A percentile compares a stretch with the other conserved stretches of the same genome.
Conservation (phyloP, 2,329 filamentous ascomycete species). For the Ascochyta rabiei region DNA sequence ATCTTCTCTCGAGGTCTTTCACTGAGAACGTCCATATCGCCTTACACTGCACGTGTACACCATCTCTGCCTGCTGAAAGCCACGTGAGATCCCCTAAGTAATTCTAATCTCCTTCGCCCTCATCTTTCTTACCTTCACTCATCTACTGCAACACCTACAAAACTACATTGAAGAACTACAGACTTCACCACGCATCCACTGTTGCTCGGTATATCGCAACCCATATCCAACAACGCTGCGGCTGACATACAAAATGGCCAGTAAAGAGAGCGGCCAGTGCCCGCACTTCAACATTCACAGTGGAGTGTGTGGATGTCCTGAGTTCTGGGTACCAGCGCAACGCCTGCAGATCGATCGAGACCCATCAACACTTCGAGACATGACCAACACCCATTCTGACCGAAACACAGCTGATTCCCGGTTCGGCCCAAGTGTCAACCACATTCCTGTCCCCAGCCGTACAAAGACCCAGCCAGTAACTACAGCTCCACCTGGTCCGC, state of each 20-base stretch:
- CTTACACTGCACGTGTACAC: neutral
- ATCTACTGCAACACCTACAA: neutral
- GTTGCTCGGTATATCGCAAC: neutral
- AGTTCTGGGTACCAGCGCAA: slow-evolving; percentile 25
- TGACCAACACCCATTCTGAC: neutral
- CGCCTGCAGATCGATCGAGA: neutral
- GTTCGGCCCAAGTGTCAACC: slow-evolving; percentile 2
- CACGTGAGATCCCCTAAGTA: neutral
- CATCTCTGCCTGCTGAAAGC: neutral
- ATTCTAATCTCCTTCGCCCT: neutral
- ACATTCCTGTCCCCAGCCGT: neutral
- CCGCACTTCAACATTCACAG: slow-evolving; percentile 19
- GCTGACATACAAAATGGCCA: neutral
- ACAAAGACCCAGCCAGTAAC: neutral
- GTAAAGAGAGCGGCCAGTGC: slow-evolving; percentile 5
- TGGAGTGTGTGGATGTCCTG: slow-evolving; percentile 35
- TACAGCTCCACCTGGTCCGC: slow-evolving; percentile 14
- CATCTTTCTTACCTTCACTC: neutral
- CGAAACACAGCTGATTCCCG: neutral
- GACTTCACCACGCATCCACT: neutral
- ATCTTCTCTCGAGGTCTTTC: neutral
- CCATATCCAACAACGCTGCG: neutral
- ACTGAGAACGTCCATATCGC: neutral
- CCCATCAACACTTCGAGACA: neutral
- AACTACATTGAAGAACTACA: neutral